phyloP scores from a whole-genome alignment of 345 rosid species.

The Alliaria petiolata region DNA sequence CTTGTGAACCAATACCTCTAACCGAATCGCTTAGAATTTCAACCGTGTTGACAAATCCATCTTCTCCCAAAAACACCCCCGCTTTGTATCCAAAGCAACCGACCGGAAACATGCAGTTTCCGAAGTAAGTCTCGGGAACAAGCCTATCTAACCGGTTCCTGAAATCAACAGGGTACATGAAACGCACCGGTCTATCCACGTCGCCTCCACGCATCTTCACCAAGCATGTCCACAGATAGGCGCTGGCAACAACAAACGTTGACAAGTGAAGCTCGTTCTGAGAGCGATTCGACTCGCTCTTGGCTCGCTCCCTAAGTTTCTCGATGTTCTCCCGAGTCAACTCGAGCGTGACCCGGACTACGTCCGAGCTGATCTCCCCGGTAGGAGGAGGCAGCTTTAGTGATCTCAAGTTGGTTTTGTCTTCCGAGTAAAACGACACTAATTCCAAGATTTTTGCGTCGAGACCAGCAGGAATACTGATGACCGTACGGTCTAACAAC shows the following conservation, averaged over 20 bases:
- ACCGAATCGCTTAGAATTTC: slow-evolving; percentile 5
- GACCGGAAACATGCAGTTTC: slow-evolving; percentile 21
- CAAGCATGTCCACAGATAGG: slow-evolving; percentile 15
- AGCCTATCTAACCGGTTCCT: slow-evolving; percentile 26
- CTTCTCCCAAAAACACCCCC: not conserved
- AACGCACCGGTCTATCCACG: not conserved
- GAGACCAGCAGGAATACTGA: slow-evolving; percentile 16
- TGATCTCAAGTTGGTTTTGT: slow-evolving; percentile 11
- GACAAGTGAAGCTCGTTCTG: slow-evolving; percentile 24
- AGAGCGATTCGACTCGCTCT: not conserved
- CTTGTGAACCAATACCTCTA: not conserved
- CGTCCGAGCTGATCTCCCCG: not conserved
- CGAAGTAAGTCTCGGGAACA: slow-evolving; percentile 30
- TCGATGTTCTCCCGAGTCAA: slow-evolving; percentile 18
- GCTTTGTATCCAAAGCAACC: slow-evolving; percentile 5
- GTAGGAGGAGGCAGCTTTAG: not conserved
- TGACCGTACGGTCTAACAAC: slow-evolving; percentile 17
- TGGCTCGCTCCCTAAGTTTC: slow-evolving; percentile 21
- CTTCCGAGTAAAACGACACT: not conserved
- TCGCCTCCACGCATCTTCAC: slow-evolving; percentile 19
- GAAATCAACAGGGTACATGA: slow-evolving; percentile 21
- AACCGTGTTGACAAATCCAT: slow-evolving; percentile 12
- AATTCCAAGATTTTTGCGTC: slow-evolving; percentile 5
- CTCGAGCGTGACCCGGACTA: slow-evolving; percentile 23
- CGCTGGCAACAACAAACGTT: slow-evolving; percentile 28